Evolutionary conservation across 495 filamentous ascomycete genomes (phyloP), one percentile per base, ranked within the genome.

Genomic region (Talaromyces trachyspermus): DNA sequence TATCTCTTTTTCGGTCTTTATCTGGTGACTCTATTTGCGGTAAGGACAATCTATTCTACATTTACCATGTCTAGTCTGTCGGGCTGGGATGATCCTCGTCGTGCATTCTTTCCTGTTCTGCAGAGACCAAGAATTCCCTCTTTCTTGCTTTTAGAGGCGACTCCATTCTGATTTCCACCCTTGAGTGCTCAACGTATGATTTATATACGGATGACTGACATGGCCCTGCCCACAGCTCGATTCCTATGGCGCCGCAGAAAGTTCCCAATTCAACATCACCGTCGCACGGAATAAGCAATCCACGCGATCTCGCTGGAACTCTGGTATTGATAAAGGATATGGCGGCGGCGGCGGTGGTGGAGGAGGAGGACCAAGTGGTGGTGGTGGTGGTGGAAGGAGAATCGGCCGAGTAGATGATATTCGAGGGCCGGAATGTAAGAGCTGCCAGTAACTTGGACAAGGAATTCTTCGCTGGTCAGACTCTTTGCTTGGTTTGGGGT

Each of bases 191-290:
- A 29, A 25, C n/a, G 7, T 37, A 12, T 20, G 22, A 17, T 2
- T 44, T 18, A 5, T 5, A 36, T 9, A 23, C n/a, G 18, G 11
- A 19, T 30, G 9, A 43, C 53, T 64, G 53, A 62, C 60, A 32
- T 12, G 33, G 10, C 11, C 23, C 1, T 23, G 8, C 20, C 0
- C 0, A 46, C n/a, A 46, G 79, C 64, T 86, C 38, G 83, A 87
- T 51, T 72, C 81, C 1, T 84, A 85, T 64, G 65, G 65, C 45
- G 69, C 83, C 8, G 84, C 81, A 0, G 74, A 83, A 57, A 69
- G 66, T 20, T 85, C 81, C 2, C 55, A 65, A 15, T 88, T 84
- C 62, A 88, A 86, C 52, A 63, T 79, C 33, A 43, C 56, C 39
- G 49, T 52, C 8, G 11, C 57, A 5, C 47, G 44, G 5, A 63